These are phyloP conservation scores for Boletellus dicymbophilus DNA, from an alignment of 1,284 basidiomycete species.

Conservation along the genomic window DNA sequence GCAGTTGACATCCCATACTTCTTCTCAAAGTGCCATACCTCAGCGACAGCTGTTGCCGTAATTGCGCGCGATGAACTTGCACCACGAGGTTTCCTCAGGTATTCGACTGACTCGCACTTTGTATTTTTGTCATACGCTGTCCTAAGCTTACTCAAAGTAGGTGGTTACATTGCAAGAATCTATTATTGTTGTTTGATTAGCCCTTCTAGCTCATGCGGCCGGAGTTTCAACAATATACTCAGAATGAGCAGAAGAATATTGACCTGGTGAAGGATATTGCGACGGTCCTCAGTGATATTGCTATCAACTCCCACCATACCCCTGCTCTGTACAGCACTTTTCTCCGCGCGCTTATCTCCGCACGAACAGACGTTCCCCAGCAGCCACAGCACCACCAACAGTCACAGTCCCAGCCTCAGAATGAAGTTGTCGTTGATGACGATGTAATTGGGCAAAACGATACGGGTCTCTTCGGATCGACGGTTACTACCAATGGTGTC, in stretches of 20 bases:
- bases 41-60: conserved; percentile 70
- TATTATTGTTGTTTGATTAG: conserved; percentile 7
- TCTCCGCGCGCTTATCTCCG: conserved; percentile 75
- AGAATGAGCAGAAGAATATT: conserved; percentile 73
- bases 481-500: conserved; percentile 21
- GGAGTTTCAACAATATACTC: conserved; percentile 76
- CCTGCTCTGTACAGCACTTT: conserved; percentile 87
- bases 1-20: conserved; percentile 83
- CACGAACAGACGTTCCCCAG: conserved; percentile 48
- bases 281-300: conserved; percentile 72
- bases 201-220: conserved; percentile 69
- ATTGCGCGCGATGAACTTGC: conserved; percentile 77
- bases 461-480: conserved; percentile 26
- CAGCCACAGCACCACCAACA: conserved; percentile 11
- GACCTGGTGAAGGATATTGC: conserved; percentile 81
- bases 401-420: conserved; percentile 19
- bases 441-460: conserved; percentile 26
- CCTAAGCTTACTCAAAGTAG: conserved; percentile 83
- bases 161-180: conserved; percentile 18
- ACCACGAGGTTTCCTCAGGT: conserved; percentile 77
- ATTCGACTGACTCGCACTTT: conserved; percentile 90
- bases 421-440: conserved; percentile 25
- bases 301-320: conserved; percentile 78
- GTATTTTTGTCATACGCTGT: conserved; percentile 91
- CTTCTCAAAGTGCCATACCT: conserved; percentile 80